Conservation (phyloP, 2,329 filamentous ascomycete species). For the Trichoderma breve region DNA sequence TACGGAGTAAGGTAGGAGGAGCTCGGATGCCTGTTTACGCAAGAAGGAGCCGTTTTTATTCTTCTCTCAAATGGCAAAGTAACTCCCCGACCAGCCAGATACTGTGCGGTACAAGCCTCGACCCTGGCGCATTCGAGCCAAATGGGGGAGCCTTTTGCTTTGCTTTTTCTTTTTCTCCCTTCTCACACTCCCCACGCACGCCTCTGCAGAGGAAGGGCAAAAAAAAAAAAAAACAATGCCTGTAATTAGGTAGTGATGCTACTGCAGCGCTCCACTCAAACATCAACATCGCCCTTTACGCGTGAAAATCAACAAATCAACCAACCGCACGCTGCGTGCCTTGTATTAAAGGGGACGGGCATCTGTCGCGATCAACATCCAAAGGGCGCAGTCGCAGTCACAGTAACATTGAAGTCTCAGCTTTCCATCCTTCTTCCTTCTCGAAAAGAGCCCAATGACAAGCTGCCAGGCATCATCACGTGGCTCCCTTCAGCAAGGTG, state of each 20-base stretch:
- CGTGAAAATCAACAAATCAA: conserved; percentile 1
- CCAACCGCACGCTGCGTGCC: not conserved
- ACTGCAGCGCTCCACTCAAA: conserved; percentile 13
- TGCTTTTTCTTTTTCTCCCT: not conserved
- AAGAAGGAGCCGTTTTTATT: not conserved
- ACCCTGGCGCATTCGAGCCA: conserved; percentile 1
- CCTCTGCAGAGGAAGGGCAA: not conserved
- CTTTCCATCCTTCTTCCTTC: not conserved
- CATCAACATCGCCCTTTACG: not conserved
- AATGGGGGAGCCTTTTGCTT: not conserved
- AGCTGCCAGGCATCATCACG: conserved; percentile 13
- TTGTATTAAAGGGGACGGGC: not conserved
- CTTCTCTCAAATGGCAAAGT: not conserved
- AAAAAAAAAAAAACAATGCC: not conserved
- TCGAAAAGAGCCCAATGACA: not conserved
- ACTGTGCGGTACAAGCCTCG: conserved; percentile 14
- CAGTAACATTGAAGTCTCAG: not conserved
- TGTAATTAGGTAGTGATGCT: not conserved
- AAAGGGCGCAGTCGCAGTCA: not conserved
- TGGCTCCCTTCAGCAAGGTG: not conserved
- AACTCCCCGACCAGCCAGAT: not conserved
- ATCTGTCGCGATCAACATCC: not conserved
- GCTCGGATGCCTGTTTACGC: conserved; percentile 4
- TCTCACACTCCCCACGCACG: conserved; percentile 6
- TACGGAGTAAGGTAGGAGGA: not conserved